These are phyloP conservation scores for Candida ulmi DNA, from an alignment of 805 yeast species.

Conservation along the genomic window DNA sequence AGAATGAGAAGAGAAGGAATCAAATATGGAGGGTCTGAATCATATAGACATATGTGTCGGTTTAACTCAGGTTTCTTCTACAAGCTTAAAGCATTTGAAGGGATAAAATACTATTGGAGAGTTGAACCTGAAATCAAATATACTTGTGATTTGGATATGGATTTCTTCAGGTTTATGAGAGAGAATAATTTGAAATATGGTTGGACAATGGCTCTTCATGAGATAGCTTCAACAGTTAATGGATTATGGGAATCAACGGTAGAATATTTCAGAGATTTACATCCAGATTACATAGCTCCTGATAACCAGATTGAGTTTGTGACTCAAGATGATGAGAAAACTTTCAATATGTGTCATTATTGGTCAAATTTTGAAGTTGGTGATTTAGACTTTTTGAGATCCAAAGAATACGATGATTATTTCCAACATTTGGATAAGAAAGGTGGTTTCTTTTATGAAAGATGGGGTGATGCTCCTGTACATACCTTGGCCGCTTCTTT, in stretches of 20 bases:
- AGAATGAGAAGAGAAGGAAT: conserved; percentile 35
- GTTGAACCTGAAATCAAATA: conserved; percentile 65
- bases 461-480: conserved; percentile 96
- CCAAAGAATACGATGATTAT: conserved; percentile 48
- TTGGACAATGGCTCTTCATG: conserved; percentile 61
- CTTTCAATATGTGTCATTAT: conserved; percentile 73
- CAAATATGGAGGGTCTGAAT: conserved; percentile 52
- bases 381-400: conserved; percentile 62
- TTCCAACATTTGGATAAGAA: conserved; percentile 56
- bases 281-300: conserved; percentile 40
- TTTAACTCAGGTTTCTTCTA: conserved; percentile 51
- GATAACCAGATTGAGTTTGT: conserved; percentile 59
- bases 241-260: conserved; percentile 55
- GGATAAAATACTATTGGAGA: conserved; percentile 72
- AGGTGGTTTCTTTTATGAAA: conserved; percentile 81
- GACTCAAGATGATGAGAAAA: conserved; percentile 54
- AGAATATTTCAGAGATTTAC: conserved; percentile 36
- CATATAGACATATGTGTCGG: conserved; percentile 66
- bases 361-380: conserved; percentile 82
- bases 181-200: conserved; percentile 56
- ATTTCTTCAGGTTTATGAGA: conserved; percentile 56
- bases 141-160: conserved; percentile 57
- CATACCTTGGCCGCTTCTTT: conserved; percentile 72
- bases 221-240: conserved; percentile 55
- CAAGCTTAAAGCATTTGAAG: conserved; percentile 48